These are phyloP conservation scores for Nothophoma quercina DNA, from an alignment of 2,329 filamentous ascomycete species.

Conservation along the genomic window DNA sequence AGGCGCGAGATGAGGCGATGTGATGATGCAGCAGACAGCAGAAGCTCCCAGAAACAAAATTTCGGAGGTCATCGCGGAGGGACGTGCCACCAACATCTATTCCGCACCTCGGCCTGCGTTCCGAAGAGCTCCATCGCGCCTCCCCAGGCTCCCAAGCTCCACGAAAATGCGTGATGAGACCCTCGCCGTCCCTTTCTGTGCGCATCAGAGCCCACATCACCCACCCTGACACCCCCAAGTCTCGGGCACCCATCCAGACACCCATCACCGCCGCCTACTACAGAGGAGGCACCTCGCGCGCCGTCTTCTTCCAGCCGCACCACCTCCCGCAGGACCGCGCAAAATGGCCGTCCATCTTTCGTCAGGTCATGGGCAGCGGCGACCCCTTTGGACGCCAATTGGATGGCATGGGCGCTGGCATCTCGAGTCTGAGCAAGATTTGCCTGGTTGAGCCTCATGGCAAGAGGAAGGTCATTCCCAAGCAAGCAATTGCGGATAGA, in stretches of 20 bases:
- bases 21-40: conserved; percentile 22
- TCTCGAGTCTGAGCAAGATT: conserved; percentile 74
- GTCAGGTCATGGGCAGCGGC: conserved; percentile 66
- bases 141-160: background rate
- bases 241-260: conserved; percentile 23
- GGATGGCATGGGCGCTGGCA: conserved; percentile 73
- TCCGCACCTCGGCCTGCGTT: conserved; percentile 31
- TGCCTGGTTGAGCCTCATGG: conserved; percentile 64
- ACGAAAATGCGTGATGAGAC: conserved; percentile 34
- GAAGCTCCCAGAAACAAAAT: conserved; percentile 30
- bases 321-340: conserved; percentile 58
- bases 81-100: conserved; percentile 4
- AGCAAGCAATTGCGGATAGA: conserved; percentile 18
- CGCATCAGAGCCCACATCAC: conserved; percentile 22
- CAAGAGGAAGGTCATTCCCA: conserved; percentile 2
- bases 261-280: conserved; percentile 63
- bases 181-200: conserved; percentile 25
- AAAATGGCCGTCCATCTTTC: conserved; percentile 64
- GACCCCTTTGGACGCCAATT: conserved; percentile 74
- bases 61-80: conserved; percentile 23
- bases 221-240: conserved; percentile 15
- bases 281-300: conserved; percentile 74
- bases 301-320: conserved; percentile 65
- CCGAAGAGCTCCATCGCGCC: conserved; percentile 16
- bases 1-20: conserved; percentile 4